Percentiles rank a stretch among this genome's conserved stretches.
phyloP scores from a whole-genome alignment of 768 basidiomycete genomes.

The Naganishia kalamii region DNA sequence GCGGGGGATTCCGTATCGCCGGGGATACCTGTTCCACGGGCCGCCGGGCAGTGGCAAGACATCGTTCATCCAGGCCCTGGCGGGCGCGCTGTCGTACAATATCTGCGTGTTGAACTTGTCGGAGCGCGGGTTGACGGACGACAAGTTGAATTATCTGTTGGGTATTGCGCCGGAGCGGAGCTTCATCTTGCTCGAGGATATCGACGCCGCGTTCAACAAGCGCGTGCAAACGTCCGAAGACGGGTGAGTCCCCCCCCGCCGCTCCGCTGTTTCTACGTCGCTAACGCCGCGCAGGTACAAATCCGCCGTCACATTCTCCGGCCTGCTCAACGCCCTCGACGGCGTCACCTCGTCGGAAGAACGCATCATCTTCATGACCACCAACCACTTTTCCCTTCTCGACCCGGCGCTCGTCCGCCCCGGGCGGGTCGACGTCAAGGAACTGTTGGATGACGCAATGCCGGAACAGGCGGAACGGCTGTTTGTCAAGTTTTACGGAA shows the following conservation, averaged over 20 bases:
- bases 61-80: conserved; percentile 95
- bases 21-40: conserved; percentile 90
- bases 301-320: conserved; percentile 93
- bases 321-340: conserved; percentile 91
- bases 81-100: conserved; percentile 85
- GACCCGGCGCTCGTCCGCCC: conserved; percentile 94
- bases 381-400: conserved; percentile 83
- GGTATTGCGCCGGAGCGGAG: conserved; percentile 89
- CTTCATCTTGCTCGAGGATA: conserved; percentile 91
- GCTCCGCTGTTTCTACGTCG: neutral
- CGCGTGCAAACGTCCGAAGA: conserved; percentile 84
- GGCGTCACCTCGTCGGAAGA: conserved; percentile 97
- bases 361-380: conserved; percentile 97
- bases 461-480: conserved; percentile 69
- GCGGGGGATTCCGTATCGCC: conserved; percentile 92
- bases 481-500: conserved; percentile 75
- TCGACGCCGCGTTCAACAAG: conserved; percentile 94
- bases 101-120: conserved; percentile 93
- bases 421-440: conserved; percentile 81
- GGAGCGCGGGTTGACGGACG: conserved; percentile 90
- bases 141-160: conserved; percentile 87
- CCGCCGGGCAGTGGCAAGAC: conserved; percentile 98
- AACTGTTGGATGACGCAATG: conserved; percentile 78
- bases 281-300: conserved; percentile 60
- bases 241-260: conserved; percentile 57